phyloP scores from a whole-genome alignment of 2,329 filamentous ascomycete species.

The Hirsutella rhossiliensis region DNA sequence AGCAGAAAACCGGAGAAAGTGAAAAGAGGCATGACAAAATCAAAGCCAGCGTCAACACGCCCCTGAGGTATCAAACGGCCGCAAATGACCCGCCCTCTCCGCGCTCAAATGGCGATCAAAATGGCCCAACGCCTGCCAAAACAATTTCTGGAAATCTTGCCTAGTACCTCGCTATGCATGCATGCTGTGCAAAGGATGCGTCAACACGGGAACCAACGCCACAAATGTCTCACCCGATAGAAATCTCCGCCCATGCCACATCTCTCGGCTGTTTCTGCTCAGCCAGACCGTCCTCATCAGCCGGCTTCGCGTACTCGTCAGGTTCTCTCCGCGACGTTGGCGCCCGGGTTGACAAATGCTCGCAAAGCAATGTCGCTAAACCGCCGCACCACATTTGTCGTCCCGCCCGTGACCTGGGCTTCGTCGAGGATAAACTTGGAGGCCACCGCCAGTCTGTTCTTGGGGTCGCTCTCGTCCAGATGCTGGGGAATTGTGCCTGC shows the following conservation, averaged over 20 bases:
- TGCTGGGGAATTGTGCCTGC: conserved; percentile 44
- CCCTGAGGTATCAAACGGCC: no score
- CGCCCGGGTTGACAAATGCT: conserved; percentile 43
- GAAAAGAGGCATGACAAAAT: no score
- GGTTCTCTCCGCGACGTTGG: conserved; percentile 27
- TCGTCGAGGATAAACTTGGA: conserved; percentile 59
- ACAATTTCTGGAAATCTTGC: background rate
- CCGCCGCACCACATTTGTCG: conserved; percentile 60
- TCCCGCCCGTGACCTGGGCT: conserved; percentile 51
- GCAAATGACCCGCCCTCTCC: no score
- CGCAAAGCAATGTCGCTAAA: conserved; percentile 54
- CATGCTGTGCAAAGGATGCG: background rate
- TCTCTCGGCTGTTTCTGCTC: background rate
- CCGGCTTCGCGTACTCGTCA: conserved; percentile 1
- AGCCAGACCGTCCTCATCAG: background rate
- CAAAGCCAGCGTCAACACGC: no score
- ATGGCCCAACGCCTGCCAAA: background rate
- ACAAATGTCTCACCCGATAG: background rate
- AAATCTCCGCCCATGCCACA: background rate
- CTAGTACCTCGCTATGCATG: conserved; percentile 3
- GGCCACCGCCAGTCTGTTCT: conserved; percentile 55
- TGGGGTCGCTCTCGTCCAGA: conserved; percentile 53
- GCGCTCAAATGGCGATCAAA: no score
- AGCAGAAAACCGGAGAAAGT: no score
- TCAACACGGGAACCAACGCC: background rate